A percentile compares a stretch with the other conserved stretches of the same genome.
Conservation (phyloP, 177 flowering plant species). For the Tripterygium wilfordii region DNA sequence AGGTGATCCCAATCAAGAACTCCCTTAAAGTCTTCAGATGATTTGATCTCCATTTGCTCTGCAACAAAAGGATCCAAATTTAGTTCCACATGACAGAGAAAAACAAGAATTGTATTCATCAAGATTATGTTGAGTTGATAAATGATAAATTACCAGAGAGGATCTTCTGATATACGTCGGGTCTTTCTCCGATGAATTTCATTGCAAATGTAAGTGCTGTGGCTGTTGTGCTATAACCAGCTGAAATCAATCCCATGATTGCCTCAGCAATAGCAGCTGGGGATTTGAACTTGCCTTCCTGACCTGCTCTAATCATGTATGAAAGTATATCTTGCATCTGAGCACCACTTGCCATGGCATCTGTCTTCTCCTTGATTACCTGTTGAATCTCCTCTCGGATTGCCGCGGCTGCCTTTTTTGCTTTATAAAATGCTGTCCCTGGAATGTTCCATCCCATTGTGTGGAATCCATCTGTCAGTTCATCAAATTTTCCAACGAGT, state of each 20-base stretch:
- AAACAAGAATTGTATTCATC: too few species aligned
- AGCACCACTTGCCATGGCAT: slow-evolving; percentile 8
- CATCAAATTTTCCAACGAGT: slow-evolving; percentile 20
- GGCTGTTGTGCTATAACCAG: slow-evolving; percentile 7
- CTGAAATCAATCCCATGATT: not conserved
- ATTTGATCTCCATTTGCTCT: not conserved
- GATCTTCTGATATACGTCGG: not conserved
- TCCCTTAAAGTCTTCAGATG: not conserved
- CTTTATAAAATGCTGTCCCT: slow-evolving; percentile 29
- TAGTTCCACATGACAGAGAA: too few species aligned
- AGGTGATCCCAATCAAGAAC: not conserved
- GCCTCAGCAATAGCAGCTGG: not conserved
- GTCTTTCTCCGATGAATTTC: not conserved
- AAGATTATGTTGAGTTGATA: too few species aligned
- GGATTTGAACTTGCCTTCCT: not conserved
- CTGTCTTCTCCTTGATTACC: slow-evolving; percentile 26
- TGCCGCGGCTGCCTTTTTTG: slow-evolving; percentile 23
- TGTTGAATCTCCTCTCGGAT: slow-evolving; percentile 24
- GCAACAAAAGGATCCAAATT: too few species aligned
- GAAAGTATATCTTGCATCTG: not conserved
- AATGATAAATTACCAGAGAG: not conserved
- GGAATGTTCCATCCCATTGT: slow-evolving; percentile 24
- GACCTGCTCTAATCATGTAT: not conserved
- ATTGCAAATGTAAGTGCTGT: not conserved
- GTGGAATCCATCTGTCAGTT: slow-evolving; percentile 21